phyloP scores from a whole-genome alignment of 306 rosid genomes.

The Cyamopsis tetragonoloba region DNA sequence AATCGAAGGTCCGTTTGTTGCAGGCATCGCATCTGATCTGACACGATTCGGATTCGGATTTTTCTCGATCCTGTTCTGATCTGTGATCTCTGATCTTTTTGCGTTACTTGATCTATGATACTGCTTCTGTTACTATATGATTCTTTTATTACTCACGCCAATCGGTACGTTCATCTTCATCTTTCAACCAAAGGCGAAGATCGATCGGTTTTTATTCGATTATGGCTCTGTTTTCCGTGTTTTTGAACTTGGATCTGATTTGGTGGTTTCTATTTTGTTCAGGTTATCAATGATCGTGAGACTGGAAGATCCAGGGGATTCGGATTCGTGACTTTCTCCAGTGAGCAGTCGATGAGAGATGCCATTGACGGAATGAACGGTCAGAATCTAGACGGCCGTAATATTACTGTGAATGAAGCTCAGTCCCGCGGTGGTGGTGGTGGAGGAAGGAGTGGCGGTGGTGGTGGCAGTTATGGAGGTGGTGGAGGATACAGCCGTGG shows the following conservation, averaged over 20 bases:
- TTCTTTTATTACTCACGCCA: conserved; percentile 52
- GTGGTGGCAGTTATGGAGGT: conserved; percentile 1
- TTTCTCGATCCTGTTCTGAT: conserved; percentile 45
- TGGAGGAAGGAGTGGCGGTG: conserved; percentile 26
- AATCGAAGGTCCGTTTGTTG: conserved; percentile 97
- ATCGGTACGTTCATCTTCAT: conserved; percentile 93
- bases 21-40: conserved; percentile 64
- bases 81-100: conserved; percentile 59
- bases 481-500: conserved; percentile 36
- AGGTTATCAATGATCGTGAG: conserved; percentile 89
- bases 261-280: neutral
- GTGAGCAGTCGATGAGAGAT: conserved; percentile 64
- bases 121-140: conserved; percentile 49
- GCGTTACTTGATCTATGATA: conserved; percentile 64
- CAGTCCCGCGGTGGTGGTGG: conserved; percentile 64
- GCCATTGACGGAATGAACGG: conserved; percentile 93
- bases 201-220: conserved; percentile 70
- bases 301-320: conserved; percentile 91
- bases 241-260: conserved; percentile 17
- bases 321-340: conserved; percentile 73
- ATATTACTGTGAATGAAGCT: conserved; percentile 86
- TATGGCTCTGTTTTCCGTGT: neutral
- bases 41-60: conserved; percentile 48
- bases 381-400: conserved; percentile 73
- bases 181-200: conserved; percentile 65